Evolutionary conservation across 2,329 filamentous ascomycete species (phyloP), one percentile per base, ranked within the genome.

Genomic region (Xylariaceae sp.): DNA sequence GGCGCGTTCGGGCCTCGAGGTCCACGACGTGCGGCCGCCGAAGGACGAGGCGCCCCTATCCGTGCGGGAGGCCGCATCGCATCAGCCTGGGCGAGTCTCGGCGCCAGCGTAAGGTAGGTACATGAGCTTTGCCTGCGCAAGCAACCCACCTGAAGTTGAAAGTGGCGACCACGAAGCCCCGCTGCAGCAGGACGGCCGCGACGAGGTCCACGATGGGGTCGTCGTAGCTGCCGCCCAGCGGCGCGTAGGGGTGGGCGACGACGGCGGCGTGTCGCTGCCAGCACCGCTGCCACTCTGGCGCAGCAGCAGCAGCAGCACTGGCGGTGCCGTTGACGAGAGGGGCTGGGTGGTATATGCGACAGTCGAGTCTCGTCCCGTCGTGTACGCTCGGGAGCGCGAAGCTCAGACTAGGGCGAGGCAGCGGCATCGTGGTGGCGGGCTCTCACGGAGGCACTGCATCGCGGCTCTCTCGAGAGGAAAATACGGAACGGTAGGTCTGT

Each of bases 191-290:
- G 37, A 80, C 71, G 2, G 65, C 63, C 1, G 74, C 76, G 3
- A 83, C 61, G 7, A 76, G 65, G n/a, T 75, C 68, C 1, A 96
- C 81, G 1, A 94, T 70, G 0, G 75, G 72, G 53, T 96, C 89
- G 54, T 96, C 85, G 53, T 79, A 92, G 56, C 68, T 79, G 5
- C 90, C 92, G 4, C 92, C 92, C 32, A 96, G 65, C 0, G 86
- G 80, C 21, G 86, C 87, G 54, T 96, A 96, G 0, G 92, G 90
- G 57, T 96, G 92, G 10, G 89, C 89, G 24, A 96, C 64, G 19
- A 55, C 39, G 29, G 71, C 73, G 12, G 67, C 68, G 43, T 76
- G 61, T 31, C 60, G 62, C 26, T 46, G 52, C 70, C 70, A 75
- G n/a, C n/a, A n/a, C n/a, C n/a, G n/a, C n/a, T n/a, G n/a, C n/a